A percentile compares a stretch with the other conserved stretches of the same genome.
Evolutionary conservation across 495 filamentous ascomycete species (phyloP).

Genomic region (Xylaria intraflava): DNA sequence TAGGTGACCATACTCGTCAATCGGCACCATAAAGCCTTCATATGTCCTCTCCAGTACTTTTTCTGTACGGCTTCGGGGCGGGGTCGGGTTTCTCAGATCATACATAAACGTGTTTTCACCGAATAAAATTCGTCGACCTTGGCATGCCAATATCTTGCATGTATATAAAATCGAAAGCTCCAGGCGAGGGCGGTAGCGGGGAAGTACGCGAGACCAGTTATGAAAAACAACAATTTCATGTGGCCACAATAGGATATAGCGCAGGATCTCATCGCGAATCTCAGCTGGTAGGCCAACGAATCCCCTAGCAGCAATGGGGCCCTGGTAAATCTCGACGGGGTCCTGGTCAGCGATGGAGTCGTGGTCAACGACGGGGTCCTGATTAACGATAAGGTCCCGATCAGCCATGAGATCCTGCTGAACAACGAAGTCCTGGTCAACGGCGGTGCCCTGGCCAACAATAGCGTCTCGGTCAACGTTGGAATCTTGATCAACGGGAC

Average conservation of each 20-base stretch:
- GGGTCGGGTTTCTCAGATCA: conserved; percentile 30
- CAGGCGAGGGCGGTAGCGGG: conserved; percentile 12
- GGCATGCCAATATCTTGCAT: conserved; percentile 18
- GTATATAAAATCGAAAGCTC: conserved; percentile 28
- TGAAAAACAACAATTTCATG: conserved; percentile 29
- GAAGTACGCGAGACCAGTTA: conserved; percentile 28
- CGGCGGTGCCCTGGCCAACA: too few relatives aligned
- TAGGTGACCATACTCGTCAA: conserved; percentile 30
- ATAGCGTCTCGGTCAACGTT: too few relatives aligned
- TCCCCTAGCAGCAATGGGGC: background rate
- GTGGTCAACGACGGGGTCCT: too few relatives aligned
- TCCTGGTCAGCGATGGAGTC: too few relatives aligned
- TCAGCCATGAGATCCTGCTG: too few relatives aligned
- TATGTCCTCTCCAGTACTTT: background rate
- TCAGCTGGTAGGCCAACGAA: conserved; percentile 22
- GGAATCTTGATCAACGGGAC: too few relatives aligned
- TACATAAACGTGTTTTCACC: conserved; percentile 38
- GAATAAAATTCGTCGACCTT: conserved; percentile 32
- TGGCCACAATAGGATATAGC: conserved; percentile 25
- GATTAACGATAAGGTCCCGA: too few relatives aligned
- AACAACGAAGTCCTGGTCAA: too few relatives aligned
- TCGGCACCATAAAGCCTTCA: conserved; percentile 17
- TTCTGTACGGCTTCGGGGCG: background rate
- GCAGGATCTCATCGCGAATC: conserved; percentile 31
- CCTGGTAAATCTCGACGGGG: too few relatives aligned